Conservation (phyloP, 345 rosid species). For the Populus simonii region DNA sequence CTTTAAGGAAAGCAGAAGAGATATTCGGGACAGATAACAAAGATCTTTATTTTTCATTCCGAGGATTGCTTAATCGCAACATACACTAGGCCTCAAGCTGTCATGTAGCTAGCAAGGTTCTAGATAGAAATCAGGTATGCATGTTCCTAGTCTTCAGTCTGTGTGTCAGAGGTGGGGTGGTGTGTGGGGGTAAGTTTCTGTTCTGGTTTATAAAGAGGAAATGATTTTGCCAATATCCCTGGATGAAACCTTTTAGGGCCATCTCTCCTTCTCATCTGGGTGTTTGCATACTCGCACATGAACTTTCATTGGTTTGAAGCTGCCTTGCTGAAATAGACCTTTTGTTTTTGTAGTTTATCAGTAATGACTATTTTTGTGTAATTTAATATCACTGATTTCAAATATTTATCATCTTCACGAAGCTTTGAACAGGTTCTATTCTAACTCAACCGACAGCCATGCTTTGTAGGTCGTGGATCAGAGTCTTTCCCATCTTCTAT, state of each 20-base stretch:
- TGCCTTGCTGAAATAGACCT: not conserved
- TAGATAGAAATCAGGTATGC: constrained; percentile 17
- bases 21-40: constrained; percentile 81
- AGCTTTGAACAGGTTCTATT: not conserved
- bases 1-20: constrained; percentile 83
- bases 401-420: not conserved
- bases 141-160: not conserved
- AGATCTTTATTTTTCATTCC: constrained; percentile 77
- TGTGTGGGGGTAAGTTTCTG: too few species aligned
- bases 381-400: not conserved
- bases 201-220: too few species aligned
- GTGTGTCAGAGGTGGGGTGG: not conserved
- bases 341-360: not conserved
- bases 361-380: not conserved
- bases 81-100: constrained; percentile 32
- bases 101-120: not conserved
- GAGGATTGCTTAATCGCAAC: constrained; percentile 74
- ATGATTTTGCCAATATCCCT: not conserved
- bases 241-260: not conserved
- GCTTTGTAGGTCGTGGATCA: constrained; percentile 6
- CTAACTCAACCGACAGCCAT: not conserved
- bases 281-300: too few species aligned
- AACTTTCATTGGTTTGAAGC: not conserved
- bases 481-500: not conserved
- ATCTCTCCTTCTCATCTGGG: not conserved